Evolutionary conservation across 768 basidiomycete genomes (phyloP).

Genomic region (Trametopsis cervina): DNA sequence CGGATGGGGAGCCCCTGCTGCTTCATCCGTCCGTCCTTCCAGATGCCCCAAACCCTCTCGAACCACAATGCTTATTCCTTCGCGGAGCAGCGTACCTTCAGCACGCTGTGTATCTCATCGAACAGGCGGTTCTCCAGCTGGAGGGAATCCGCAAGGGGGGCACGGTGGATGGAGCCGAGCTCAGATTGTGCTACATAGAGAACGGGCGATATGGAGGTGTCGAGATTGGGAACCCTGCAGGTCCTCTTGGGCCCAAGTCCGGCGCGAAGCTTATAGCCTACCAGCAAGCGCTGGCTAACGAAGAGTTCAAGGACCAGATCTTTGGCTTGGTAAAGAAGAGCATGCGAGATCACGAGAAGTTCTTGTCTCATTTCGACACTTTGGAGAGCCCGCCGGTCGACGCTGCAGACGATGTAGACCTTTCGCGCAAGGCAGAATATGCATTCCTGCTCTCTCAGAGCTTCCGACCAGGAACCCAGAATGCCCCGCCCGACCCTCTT

Average conservation of each 20-base stretch:
- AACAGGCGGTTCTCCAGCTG: conserved; percentile 59
- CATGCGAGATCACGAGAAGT: conserved; percentile 80
- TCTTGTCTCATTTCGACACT: conserved; percentile 76
- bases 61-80: conserved; percentile 77
- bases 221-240: conserved; percentile 76
- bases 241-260: conserved; percentile 56
- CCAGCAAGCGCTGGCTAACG: conserved; percentile 46
- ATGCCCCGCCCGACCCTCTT: conserved; percentile 23
- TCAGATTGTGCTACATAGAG: conserved; percentile 70
- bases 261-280: conserved; percentile 63
- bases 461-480: conserved; percentile 54
- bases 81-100: conserved; percentile 81
- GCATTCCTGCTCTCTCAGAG: conserved; percentile 67
- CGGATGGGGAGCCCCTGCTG: conserved; percentile 42
- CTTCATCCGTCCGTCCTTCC: conserved; percentile 71
- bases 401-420: conserved; percentile 23
- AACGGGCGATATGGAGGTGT: conserved; percentile 78
- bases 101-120: conserved; percentile 69
- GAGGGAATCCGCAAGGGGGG: conserved; percentile 60
- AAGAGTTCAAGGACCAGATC: conserved; percentile 55
- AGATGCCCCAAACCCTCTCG: conserved; percentile 81
- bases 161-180: conserved; percentile 62
- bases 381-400: conserved; percentile 39
- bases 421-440: conserved; percentile 52
- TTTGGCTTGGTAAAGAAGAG: conserved; percentile 58